Evolutionary conservation across 768 basidiomycete species (phyloP).

Genomic region (Crucibulum laeve): DNA sequence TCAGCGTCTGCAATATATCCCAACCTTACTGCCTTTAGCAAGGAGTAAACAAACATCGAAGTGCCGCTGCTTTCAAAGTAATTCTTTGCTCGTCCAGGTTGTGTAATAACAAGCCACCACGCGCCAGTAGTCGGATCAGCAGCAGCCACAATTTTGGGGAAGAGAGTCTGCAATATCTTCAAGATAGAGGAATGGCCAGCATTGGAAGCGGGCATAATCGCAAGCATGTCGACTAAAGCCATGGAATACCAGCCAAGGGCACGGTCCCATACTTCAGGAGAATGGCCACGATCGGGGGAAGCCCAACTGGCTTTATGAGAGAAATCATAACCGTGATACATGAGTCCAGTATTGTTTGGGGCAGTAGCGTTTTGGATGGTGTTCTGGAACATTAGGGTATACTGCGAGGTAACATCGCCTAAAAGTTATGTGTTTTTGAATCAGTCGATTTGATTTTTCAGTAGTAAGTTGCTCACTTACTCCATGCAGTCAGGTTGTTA

Average conservation of each 20-base stretch:
- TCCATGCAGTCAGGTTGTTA: constrained; percentile 32
- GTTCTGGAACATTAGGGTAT: constrained; percentile 38
- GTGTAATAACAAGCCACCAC: constrained; percentile 50
- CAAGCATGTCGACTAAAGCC: constrained; percentile 43
- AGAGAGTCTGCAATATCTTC: constrained; percentile 26
- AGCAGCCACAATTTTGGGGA: constrained; percentile 29
- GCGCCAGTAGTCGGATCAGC: constrained; percentile 34
- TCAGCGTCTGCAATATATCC: constrained; percentile 34
- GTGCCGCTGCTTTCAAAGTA: constrained; percentile 47
- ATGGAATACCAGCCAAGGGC: constrained; percentile 45
- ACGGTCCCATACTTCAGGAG: constrained; percentile 46
- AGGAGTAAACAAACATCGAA: constrained; percentile 42
- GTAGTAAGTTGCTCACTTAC: constrained; percentile 14
- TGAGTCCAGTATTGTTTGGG: constrained; percentile 34
- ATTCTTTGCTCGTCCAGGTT: constrained; percentile 38
- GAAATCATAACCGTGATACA: constrained; percentile 48
- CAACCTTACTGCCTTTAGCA: constrained; percentile 39
- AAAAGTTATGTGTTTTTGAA: neutral
- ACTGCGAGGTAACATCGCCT: constrained; percentile 39
- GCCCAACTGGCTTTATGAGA: constrained; percentile 40
- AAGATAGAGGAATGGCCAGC: constrained; percentile 25
- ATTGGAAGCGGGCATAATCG: constrained; percentile 27
- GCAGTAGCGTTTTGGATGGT: constrained; percentile 32
- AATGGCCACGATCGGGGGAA: constrained; percentile 38
- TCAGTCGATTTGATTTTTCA: too few species aligned